phyloP scores from a whole-genome alignment of 768 basidiomycete genomes.

The Obba rivulosa region DNA sequence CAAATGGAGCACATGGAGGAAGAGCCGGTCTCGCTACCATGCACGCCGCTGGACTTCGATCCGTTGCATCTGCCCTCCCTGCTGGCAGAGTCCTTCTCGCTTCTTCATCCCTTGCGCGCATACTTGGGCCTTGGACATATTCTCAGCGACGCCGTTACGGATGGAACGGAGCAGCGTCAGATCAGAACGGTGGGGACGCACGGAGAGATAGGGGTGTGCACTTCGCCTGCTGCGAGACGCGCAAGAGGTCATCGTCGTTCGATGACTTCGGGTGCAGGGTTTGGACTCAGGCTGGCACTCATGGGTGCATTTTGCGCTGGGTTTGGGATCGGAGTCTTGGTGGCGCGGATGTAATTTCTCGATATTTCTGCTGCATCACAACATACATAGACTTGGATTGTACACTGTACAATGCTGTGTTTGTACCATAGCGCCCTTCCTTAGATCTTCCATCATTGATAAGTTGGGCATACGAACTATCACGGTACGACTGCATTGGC shows the following conservation, averaged over 20 bases:
- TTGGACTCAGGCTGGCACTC: conserved; percentile 24
- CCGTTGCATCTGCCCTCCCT: conserved; percentile 66
- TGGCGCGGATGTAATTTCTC: conserved; percentile 13
- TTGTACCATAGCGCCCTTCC: too few relatives aligned
- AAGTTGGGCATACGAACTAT: too few relatives aligned
- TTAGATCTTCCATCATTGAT: too few relatives aligned
- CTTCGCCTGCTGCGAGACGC: neutral
- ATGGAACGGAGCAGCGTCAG: neutral
- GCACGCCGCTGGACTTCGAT: conserved; percentile 39
- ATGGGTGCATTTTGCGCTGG: conserved; percentile 40
- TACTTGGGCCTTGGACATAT: conserved; percentile 20
- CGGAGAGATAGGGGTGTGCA: neutral
- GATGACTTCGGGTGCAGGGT: neutral
- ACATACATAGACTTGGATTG: too few relatives aligned
- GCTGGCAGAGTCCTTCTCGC: conserved; percentile 53
- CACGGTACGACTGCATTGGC: too few relatives aligned
- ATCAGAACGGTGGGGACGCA: conserved; percentile 8
- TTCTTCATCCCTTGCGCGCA: conserved; percentile 42
- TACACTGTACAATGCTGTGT: too few relatives aligned
- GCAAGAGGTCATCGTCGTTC: neutral
- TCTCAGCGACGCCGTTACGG: conserved; percentile 14
- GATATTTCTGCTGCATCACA: neutral
- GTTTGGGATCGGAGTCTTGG: conserved; percentile 35
- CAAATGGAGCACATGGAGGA: neutral
- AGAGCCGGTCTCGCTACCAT: conserved; percentile 9